Conservation (phyloP, 2,329 filamentous ascomycete genomes). For the Colletotrichum liaoningense region DNA sequence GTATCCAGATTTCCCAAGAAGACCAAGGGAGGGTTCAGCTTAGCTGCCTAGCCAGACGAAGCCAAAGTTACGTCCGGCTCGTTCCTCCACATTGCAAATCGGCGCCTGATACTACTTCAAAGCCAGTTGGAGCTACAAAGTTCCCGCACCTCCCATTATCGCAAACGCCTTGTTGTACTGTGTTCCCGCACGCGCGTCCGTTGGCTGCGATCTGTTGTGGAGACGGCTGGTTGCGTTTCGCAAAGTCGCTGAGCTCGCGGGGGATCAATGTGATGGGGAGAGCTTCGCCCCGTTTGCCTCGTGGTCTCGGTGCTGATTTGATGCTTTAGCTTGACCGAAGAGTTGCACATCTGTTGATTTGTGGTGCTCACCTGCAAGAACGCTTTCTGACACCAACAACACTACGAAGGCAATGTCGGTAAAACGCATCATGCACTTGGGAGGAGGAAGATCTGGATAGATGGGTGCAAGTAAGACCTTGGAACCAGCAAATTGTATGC, state of each 20-base stretch:
- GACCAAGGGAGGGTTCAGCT: background rate
- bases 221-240: background rate
- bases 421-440: background rate
- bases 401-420: background rate
- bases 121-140: conserved; percentile 24
- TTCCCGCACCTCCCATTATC: conserved; percentile 28
- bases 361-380: background rate
- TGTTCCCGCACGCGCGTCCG: background rate
- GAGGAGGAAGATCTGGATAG: no score
- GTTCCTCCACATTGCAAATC: conserved; percentile 11
- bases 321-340: background rate
- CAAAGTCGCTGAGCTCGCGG: background rate
- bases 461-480: no score
- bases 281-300: conserved; percentile 12
- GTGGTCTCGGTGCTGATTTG: background rate
- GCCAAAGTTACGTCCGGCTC: background rate
- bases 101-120: conserved; percentile 1
- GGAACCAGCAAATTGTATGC: no score
- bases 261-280: conserved; percentile 8
- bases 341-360: no score
- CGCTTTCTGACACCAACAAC: background rate
- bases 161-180: conserved; percentile 8
- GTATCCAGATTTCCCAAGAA: background rate
- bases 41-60: no score
- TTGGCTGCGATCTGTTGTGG: conserved; percentile 1